Evolutionary conservation across 225 moss, liverwort and hornwort species (phyloP).

Genomic region (Neckera pumila): DNA sequence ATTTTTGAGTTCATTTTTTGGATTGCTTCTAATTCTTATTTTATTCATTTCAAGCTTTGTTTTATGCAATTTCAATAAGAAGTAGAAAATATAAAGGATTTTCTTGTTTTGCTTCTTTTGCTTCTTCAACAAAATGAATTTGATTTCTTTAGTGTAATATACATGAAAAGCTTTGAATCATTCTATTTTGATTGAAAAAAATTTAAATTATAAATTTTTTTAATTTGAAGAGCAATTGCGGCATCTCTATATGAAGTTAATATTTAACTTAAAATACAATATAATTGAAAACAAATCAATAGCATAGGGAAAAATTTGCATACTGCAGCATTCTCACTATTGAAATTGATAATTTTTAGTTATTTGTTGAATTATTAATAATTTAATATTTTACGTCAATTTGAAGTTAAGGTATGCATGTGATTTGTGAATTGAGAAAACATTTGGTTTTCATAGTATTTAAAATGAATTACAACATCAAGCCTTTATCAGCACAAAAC

Average conservation of each 20-base stretch:
- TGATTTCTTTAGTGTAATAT: background rate
- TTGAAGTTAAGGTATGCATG: background rate
- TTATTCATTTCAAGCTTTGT: background rate
- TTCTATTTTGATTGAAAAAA: background rate
- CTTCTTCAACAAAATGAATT: background rate
- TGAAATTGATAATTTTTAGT: background rate
- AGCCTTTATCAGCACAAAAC: rapidly evolving
- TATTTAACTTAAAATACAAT: background rate
- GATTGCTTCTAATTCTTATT: background rate
- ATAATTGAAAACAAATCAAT: background rate
- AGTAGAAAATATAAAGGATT: background rate
- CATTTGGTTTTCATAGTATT: background rate
- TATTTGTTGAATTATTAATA: background rate
- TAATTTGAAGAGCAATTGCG: no score
- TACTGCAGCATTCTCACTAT: background rate
- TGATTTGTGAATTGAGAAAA: rapidly evolving
- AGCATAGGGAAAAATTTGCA: background rate
- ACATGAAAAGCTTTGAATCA: background rate
- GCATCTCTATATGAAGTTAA: no score
- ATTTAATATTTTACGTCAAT: rapidly evolving
- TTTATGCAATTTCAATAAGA: background rate
- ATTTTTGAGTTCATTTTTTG: background rate
- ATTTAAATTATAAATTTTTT: no score
- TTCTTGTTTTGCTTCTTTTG: rapidly evolving
- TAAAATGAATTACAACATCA: no score